Conservation (phyloP, 1,284 basidiomycete species). For the Austroboletus novae-zelandiae region DNA sequence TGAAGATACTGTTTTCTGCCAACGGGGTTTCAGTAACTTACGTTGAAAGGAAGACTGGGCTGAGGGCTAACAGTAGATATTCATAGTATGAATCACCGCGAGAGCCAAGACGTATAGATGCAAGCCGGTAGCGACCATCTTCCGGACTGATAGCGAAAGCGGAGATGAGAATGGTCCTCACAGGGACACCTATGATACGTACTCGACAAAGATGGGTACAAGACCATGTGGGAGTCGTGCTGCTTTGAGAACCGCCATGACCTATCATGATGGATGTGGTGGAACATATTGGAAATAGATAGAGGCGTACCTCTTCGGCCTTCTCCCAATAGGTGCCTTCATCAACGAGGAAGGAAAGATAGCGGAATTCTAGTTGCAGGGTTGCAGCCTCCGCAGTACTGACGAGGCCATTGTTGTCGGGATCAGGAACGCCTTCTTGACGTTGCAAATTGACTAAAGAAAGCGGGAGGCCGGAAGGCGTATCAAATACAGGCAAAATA, state of each 20-base stretch:
- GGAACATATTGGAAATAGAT: neutral
- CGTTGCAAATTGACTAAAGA: slow-evolving; percentile 76
- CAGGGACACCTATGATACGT: slow-evolving; percentile 5
- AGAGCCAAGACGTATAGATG: slow-evolving; percentile 86
- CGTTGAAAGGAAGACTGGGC: neutral
- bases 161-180: slow-evolving; percentile 9
- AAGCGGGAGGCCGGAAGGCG: slow-evolving; percentile 78
- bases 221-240: slow-evolving; percentile 71
- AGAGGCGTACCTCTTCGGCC: slow-evolving; percentile 62
- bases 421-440: slow-evolving; percentile 63
- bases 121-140: slow-evolving; percentile 68
- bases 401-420: slow-evolving; percentile 63
- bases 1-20: slow-evolving; percentile 77
- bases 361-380: slow-evolving; percentile 87
- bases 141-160: slow-evolving; percentile 45
- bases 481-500: slow-evolving; percentile 83
- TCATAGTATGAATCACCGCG: slow-evolving; percentile 96
- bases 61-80: slow-evolving; percentile 70
- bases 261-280: slow-evolving; percentile 39
- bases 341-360: slow-evolving; percentile 79
- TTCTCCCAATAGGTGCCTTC: slow-evolving; percentile 80
- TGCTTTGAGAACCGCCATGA: slow-evolving; percentile 68
- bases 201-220: slow-evolving; percentile 86
- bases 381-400: slow-evolving; percentile 86
- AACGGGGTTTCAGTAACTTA: slow-evolving; percentile 6